Base-by-base conservation (phyloP, 768 basidiomycete genomes). In the Neoboletus subvelutipes region DNA sequence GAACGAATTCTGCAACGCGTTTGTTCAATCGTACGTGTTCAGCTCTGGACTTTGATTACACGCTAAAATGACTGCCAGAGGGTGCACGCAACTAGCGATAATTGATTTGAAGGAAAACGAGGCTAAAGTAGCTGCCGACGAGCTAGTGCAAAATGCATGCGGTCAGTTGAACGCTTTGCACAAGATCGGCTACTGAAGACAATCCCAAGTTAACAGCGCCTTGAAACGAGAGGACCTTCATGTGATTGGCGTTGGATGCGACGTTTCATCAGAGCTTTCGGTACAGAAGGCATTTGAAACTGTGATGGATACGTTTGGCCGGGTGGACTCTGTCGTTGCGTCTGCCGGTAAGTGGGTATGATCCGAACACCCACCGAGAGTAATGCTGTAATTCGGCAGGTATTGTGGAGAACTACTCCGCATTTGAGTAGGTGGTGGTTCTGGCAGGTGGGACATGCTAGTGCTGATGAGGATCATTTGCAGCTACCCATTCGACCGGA, bases 1-100 rank as follows among this genome's bases (percentile, higher is more conserved):
- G 8, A 81, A 89, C 62, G 88, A 93, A 71, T 93, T 98, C 70
- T 94, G 93, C 70, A 83, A 86, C 45, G 94, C 94, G 13, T 94
- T 98, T 72, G 66, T 94, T 62, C 86, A 90, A 73, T 90, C 90
- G 90, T 92, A 56, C 39, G 54, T 59, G 28, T 42, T 34, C 45
- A 45, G 5, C 29, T 42, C 40, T 43, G 48, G n/a, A 20, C 13
- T 33, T 9, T 37, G 34, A 34, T 56, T 12, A 24, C 34, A 22
- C 36, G 39, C 57, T 56, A 50, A 39, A 60, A 60, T 40, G 46
- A 50, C 37, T 53, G 50, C 11, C 67, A 92, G 91, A 7, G 95
- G 94, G 49, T 93, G 92, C 71, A 86, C 86, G 28, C 78, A 79
- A 52, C 71, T 98, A 29, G 93, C 85, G 33, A 81, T 97, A 61